These are phyloP conservation scores for Microbotryomycetes sp. DNA, from an alignment of 1,284 basidiomycete genomes.

Conservation along the genomic window DNA sequence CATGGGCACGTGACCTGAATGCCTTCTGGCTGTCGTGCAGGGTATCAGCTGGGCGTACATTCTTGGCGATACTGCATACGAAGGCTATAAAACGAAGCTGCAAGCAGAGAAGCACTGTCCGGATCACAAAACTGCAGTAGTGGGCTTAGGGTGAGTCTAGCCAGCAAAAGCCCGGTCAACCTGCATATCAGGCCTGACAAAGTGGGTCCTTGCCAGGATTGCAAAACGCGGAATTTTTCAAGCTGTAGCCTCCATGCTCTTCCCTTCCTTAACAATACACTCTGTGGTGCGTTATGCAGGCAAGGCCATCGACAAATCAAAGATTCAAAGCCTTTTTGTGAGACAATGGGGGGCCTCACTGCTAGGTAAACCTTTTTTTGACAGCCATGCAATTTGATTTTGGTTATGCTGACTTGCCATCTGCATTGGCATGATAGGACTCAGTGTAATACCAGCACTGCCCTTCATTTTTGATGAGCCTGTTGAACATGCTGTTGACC, in stretches of 20 bases:
- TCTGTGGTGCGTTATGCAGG: constrained; percentile 53
- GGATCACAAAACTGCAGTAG: constrained; percentile 7
- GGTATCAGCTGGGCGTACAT: constrained; percentile 42
- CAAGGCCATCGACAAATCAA: constrained; percentile 10
- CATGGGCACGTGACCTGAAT: background rate
- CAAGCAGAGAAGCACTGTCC: constrained; percentile 37
- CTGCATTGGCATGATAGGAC: constrained; percentile 36
- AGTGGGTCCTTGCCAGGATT: too few relatives aligned
- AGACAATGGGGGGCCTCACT: constrained; percentile 27
- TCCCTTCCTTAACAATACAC: constrained; percentile 45
- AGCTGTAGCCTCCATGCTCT: constrained; percentile 72
- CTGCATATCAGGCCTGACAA: too few relatives aligned
- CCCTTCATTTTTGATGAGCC: constrained; percentile 62
- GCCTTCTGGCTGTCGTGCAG: constrained; percentile 4
- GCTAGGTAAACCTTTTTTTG: constrained; percentile 2
- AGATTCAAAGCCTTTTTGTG: constrained; percentile 7
- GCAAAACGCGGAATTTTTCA: constrained; percentile 56
- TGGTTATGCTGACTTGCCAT: background rate
- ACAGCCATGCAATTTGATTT: background rate
- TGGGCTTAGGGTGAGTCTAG: constrained; percentile 15
- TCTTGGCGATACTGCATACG: constrained; percentile 78
- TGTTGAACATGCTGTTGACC: constrained; percentile 48
- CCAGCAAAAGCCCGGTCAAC: too few relatives aligned
- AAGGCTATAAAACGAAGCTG: constrained; percentile 76
- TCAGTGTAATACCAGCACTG: constrained; percentile 65